Conservation (phyloP, 2,329 filamentous ascomycete genomes). For the Rhynchosporium graminicola region DNA sequence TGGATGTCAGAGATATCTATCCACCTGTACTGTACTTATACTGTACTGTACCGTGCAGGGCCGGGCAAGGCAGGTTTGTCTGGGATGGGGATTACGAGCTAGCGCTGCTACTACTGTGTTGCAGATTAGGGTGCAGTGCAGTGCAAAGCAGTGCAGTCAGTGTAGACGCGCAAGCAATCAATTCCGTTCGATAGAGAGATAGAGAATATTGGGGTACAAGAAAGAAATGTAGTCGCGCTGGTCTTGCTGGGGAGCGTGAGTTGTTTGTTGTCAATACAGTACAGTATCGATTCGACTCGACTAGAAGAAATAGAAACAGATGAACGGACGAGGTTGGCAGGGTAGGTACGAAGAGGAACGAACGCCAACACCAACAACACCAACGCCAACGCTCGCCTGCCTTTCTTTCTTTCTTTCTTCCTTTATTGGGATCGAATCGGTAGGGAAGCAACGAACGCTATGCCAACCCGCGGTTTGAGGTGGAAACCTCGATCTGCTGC, state of each 20-base stretch:
- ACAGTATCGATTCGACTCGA: not conserved
- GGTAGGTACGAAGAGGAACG: too few species aligned
- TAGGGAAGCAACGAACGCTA: too few species aligned
- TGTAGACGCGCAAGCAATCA: slow-evolving; percentile 3
- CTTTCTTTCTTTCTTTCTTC: too few species aligned
- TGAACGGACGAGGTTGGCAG: not conserved
- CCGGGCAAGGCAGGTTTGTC: slow-evolving; percentile 10
- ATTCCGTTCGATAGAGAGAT: not conserved
- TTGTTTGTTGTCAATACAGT: not conserved
- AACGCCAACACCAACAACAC: too few species aligned
- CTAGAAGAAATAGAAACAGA: not conserved
- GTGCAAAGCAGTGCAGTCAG: too few species aligned
- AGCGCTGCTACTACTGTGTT: slow-evolving; percentile 9
- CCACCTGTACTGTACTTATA: too few species aligned
- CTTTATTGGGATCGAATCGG: too few species aligned
- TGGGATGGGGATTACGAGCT: slow-evolving; percentile 6
- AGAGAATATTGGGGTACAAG: not conserved
- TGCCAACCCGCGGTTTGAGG: too few species aligned
- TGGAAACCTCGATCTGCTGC: too few species aligned
- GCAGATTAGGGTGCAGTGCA: slow-evolving; percentile 10
- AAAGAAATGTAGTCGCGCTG: not conserved
- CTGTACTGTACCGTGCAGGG: too few species aligned
- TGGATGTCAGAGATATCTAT: too few species aligned
- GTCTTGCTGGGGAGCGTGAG: not conserved
- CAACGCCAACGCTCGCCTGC: too few species aligned